These are phyloP conservation scores for Butyriboletus loyo DNA, from an alignment of 768 basidiomycete genomes.

Conservation along the genomic window DNA sequence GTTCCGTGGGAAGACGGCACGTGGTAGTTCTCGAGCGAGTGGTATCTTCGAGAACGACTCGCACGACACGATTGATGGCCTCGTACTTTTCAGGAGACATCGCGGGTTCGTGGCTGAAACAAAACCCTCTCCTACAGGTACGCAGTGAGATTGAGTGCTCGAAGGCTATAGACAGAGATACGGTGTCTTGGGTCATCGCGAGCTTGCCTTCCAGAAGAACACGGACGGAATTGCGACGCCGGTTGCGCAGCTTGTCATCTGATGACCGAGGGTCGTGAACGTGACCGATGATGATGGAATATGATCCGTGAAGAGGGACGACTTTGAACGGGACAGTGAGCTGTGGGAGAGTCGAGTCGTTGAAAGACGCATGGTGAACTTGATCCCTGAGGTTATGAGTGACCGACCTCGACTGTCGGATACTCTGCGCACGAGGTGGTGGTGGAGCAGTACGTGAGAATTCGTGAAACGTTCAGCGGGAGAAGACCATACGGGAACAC, in stretches of 20 bases:
- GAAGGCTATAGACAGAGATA: not conserved
- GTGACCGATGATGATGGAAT: not conserved
- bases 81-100: too few species aligned
- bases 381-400: not conserved
- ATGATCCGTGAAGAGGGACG: not conserved
- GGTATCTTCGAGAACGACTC: not conserved
- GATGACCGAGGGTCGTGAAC: not conserved
- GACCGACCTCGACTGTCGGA: not conserved
- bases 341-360: not conserved
- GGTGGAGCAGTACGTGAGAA: not conserved
- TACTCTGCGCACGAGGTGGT: not conserved
- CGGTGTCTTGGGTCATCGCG: not conserved
- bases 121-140: not conserved
- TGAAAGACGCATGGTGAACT: not conserved
- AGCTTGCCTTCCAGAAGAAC: not conserved
- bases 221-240: not conserved
- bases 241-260: too few species aligned
- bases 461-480: not conserved
- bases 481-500: not conserved
- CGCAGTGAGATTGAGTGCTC: not conserved
- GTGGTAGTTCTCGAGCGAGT: not conserved
- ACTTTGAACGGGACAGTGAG: not conserved
- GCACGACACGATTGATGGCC: too few species aligned
- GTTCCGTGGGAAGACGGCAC: not conserved
- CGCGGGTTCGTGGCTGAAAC: too few species aligned